phyloP scores from a whole-genome alignment of 1,139 yeast species.

The Starmera stellimalicola region DNA sequence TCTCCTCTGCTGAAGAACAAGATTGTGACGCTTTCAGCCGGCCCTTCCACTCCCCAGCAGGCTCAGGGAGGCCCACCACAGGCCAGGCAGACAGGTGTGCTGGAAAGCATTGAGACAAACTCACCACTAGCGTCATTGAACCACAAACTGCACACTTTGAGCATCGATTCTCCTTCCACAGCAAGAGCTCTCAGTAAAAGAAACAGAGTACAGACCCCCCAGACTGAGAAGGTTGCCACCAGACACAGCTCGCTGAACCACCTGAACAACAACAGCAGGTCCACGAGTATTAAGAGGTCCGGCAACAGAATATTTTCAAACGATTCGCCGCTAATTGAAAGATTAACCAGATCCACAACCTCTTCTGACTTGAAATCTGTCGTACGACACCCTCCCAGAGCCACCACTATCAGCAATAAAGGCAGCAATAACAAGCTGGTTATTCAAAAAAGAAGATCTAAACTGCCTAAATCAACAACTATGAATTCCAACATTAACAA shows the following conservation, averaged over 20 bases:
- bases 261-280: neutral
- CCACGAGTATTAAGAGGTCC: no score
- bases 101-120: neutral
- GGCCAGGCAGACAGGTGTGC: neutral
- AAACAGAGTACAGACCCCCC: neutral
- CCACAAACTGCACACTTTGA: conserved; percentile 4
- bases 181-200: neutral
- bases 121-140: conserved; percentile 11
- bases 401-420: neutral
- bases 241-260: neutral
- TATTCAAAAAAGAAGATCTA: conserved; percentile 8
- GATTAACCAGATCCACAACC: conserved; percentile 17
- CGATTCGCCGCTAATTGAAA: conserved; percentile 12
- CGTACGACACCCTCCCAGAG: neutral
- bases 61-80: neutral
- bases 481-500: neutral
- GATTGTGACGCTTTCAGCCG: neutral
- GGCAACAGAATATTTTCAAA: conserved; percentile 3
- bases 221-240: neutral
- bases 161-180: conserved; percentile 1
- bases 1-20: conserved; percentile 6
- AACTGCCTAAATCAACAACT: conserved; percentile 9
- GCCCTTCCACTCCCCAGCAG: neutral
- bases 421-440: conserved; percentile 2
- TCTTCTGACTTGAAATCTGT: conserved; percentile 11